Evolutionary conservation across 768 basidiomycete species (phyloP).

Genomic region (Suillus tomentosus): DNA sequence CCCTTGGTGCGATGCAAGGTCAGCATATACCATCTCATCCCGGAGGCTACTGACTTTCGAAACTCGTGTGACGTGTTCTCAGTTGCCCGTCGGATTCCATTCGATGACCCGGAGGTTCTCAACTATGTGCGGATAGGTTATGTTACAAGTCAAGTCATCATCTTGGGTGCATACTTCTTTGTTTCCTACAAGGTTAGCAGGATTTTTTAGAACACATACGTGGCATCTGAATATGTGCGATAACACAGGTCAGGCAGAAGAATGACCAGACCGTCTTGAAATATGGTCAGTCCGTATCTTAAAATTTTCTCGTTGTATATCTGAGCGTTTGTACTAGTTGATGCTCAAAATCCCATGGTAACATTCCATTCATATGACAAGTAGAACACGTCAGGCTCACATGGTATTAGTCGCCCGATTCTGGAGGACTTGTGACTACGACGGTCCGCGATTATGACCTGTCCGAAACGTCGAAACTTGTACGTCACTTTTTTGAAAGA

Average conservation of each 20-base stretch:
- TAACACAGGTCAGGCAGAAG: constrained; percentile 85
- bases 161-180: constrained; percentile 79
- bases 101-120: constrained; percentile 84
- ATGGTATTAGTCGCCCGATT: constrained; percentile 54
- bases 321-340: constrained; percentile 49
- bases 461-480: constrained; percentile 79
- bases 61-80: constrained; percentile 14
- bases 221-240: constrained; percentile 10
- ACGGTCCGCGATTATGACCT: constrained; percentile 95
- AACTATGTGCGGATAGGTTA: constrained; percentile 85
- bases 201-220: background rate
- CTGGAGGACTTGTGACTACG: constrained; percentile 80
- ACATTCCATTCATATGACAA: constrained; percentile 18
- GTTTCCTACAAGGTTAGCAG: constrained; percentile 62
- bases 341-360: constrained; percentile 76
- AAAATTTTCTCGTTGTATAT: background rate
- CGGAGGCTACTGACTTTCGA: background rate
- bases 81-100: constrained; percentile 92
- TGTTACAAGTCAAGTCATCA: constrained; percentile 68
- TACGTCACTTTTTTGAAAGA: constrained; percentile 35
- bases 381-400: background rate
- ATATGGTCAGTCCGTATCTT: constrained; percentile 65
- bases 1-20: constrained; percentile 94
- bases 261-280: constrained; percentile 96
- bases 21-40: constrained; percentile 17